Base-by-base conservation (phyloP, 176 grass and related monocot species). In the Calamus simplicifolius region DNA sequence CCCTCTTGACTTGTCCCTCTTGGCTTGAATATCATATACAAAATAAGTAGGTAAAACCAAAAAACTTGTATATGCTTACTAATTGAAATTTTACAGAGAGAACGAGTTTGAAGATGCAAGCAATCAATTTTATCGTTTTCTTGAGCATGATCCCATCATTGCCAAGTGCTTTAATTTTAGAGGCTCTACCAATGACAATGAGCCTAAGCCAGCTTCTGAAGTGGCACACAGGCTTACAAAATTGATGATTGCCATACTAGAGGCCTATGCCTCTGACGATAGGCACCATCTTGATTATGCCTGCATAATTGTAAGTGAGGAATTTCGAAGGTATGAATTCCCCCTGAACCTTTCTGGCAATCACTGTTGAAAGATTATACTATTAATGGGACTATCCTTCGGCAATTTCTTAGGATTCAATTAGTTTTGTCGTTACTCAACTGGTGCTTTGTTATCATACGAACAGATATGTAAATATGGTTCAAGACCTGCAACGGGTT, bases 231-330 rank as follows among this genome's bases (percentile, higher is more conserved):
- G 76, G 67, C 75, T 98, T 52, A 92, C 93, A 73, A 98, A 78
- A 77, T 74, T 98, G 69, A 92, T 89, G 93, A 15, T 80, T 7
- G 87, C 87, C 57, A 85, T 92, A 31, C 81, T 98, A 49, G 93
- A 98, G 79, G 81, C 93, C 30, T 92, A 89, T 69, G 79, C 81
- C 57, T 92, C 93, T n/a, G 84, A 98, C n/a, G 87, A 92, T 19
- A 64, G 66, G 18, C 54, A 53, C 51, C 87, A 70, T 29, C 61
- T 98, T 5, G 87, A 98, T 59, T 92, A 98, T 73, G 50, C 21
- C 52, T 72, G 79, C 62, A 85, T 98, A 26, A 69, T 75, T 3
- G 61, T 76, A 73, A 98, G 93, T 25, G 93, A 98, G 71, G 93
- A 98, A 59, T 98, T 98, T 66, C 51, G 87, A 68, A 82, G 93